phyloP scores from a whole-genome alignment of 1,139 yeast species.

The Debaryomycetaceae sp. region DNA sequence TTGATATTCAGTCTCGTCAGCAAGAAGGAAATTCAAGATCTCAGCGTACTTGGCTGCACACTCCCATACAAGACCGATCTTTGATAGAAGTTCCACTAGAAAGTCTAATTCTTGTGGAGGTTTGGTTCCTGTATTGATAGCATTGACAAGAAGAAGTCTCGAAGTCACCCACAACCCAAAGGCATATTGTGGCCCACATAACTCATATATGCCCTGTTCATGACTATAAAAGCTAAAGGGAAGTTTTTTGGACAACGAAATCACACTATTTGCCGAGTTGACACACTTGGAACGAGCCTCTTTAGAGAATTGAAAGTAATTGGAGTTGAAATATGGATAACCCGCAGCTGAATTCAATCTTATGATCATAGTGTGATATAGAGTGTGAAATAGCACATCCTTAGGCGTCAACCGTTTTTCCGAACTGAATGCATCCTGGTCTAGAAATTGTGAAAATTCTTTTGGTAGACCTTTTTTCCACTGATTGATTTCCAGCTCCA shows the following conservation, averaged over 20 bases:
- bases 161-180: slow-evolving; percentile 18
- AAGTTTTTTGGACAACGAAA: slow-evolving; percentile 7
- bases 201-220: slow-evolving; percentile 6
- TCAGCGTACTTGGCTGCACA: slow-evolving; percentile 15
- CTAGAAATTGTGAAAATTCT: slow-evolving; percentile 7
- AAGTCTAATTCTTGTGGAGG: slow-evolving; percentile 4
- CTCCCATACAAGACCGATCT: slow-evolving; percentile 12
- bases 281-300: slow-evolving; percentile 12
- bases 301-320: slow-evolving; percentile 10
- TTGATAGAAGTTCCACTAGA: slow-evolving; percentile 8
- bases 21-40: slow-evolving; percentile 5
- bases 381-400: slow-evolving; percentile 15
- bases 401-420: slow-evolving; percentile 2
- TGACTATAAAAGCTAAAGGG: slow-evolving; percentile 7
- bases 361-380: slow-evolving; percentile 23
- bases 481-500: slow-evolving; percentile 9
- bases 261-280: slow-evolving; percentile 8
- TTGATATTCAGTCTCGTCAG: not conserved
- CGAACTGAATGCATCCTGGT: slow-evolving; percentile 3
- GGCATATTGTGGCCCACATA: slow-evolving; percentile 17
- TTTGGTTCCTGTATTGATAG: not conserved
- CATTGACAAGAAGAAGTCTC: slow-evolving; percentile 13
- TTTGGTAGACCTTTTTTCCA: slow-evolving; percentile 11
- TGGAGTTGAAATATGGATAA: slow-evolving; percentile 24
- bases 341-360: slow-evolving; percentile 27